phyloP scores from a whole-genome alignment of 2,329 filamentous ascomycete genomes.

The Pestalotiopsis sp. region DNA sequence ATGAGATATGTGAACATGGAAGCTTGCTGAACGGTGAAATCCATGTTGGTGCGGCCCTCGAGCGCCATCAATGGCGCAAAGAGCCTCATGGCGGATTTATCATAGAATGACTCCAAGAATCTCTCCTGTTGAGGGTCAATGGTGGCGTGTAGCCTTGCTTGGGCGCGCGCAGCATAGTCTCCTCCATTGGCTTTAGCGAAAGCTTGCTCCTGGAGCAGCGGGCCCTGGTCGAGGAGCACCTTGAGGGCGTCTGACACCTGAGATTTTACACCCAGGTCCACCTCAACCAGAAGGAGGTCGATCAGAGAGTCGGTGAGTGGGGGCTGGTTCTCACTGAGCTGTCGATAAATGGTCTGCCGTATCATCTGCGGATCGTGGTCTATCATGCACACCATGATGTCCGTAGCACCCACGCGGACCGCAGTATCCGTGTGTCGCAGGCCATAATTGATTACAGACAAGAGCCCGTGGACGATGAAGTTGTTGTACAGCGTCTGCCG shows the following conservation, averaged over 20 bases:
- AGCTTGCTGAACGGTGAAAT: conserved; percentile 79
- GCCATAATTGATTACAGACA: conserved; percentile 89
- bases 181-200: conserved; percentile 61
- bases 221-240: conserved; percentile 78
- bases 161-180: conserved; percentile 65
- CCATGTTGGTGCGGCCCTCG: conserved; percentile 66
- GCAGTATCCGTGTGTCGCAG: conserved; percentile 81
- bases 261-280: conserved; percentile 90
- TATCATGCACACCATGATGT: conserved; percentile 90
- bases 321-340: conserved; percentile 81
- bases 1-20: conserved; percentile 90
- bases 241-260: conserved; percentile 96
- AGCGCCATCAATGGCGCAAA: conserved; percentile 86
- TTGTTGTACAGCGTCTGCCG: conserved; percentile 84
- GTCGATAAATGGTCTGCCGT: conserved; percentile 86
- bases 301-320: conserved; percentile 91
- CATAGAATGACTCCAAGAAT: conserved; percentile 88
- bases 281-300: conserved; percentile 85
- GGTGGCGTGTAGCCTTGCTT: conserved; percentile 42
- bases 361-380: conserved; percentile 96
- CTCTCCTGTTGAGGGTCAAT: conserved; percentile 76
- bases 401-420: conserved; percentile 87
- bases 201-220: conserved; percentile 51
- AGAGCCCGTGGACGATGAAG: conserved; percentile 83
- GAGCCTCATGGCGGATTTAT: conserved; percentile 78